Evolutionary conservation across 768 basidiomycete genomes (phyloP).

Genomic region (Sarcodon aspratus): DNA sequence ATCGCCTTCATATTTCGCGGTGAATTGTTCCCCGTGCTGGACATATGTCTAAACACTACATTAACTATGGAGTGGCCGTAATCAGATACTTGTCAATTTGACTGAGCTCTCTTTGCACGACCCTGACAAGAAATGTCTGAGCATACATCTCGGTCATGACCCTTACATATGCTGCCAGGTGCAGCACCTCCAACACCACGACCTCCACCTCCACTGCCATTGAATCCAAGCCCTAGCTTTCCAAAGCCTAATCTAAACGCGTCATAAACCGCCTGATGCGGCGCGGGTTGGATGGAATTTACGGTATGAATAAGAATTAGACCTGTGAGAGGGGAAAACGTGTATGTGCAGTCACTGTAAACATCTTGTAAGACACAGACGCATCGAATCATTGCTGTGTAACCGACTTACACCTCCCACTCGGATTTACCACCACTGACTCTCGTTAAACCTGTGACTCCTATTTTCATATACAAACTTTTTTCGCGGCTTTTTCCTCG

Average conservation of each 20-base stretch:
- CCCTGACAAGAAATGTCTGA: too few species aligned
- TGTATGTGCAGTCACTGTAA: constrained; percentile 57
- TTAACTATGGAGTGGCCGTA: too few species aligned
- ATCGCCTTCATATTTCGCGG: too few species aligned
- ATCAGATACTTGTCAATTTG: too few species aligned
- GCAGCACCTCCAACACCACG: constrained; percentile 6
- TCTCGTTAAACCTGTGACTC: constrained; percentile 46
- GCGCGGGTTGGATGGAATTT: constrained; percentile 70
- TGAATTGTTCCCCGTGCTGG: too few species aligned
- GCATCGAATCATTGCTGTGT: background rate
- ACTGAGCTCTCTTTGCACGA: too few species aligned
- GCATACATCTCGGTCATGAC: too few species aligned
- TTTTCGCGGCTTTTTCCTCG: constrained; percentile 38
- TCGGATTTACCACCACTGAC: constrained; percentile 52
- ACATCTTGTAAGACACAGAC: background rate
- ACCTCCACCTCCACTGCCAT: background rate
- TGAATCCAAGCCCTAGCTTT: constrained; percentile 7
- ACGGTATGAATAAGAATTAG: constrained; percentile 54
- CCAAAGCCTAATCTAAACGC: constrained; percentile 29
- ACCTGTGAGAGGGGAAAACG: constrained; percentile 57
- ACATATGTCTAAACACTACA: too few species aligned
- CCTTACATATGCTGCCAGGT: background rate
- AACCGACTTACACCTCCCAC: constrained; percentile 58
- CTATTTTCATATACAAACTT: constrained; percentile 40
- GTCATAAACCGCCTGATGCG: constrained; percentile 61